Evolutionary conservation across 2,329 filamentous ascomycete species (phyloP), one percentile per base, ranked within the genome.

Genomic region (Penicillium sp.): DNA sequence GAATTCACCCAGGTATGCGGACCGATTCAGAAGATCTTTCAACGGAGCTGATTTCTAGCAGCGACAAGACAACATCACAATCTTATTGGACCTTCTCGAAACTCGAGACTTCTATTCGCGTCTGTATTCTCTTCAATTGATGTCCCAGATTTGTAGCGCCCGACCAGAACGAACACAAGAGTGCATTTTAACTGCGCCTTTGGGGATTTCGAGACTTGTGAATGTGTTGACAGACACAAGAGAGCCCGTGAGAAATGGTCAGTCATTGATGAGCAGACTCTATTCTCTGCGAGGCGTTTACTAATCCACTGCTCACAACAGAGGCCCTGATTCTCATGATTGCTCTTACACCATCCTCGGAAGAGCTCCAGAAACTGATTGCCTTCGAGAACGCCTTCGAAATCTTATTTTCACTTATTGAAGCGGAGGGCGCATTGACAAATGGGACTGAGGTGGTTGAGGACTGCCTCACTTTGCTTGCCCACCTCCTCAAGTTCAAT

Each of bases 381-480:
- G 93, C 90, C 0, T 97, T 96, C 57, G 90, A 96, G 62, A 91
- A 89, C 75, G 88, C 90, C 0, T 97, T 96, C 60, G 89, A 93
- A 52, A 83, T 85, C 38, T 75, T 94, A 26, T 96, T 97, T 65
- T 77, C 77, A 39, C 84, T 97, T 45, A 87, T 98, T 45, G 80
- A 85, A 55, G 75, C 78, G 0, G 93, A 98, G 61, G 93, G 93
- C 0, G 86, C 85, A 2, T 73, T 98, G 39, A 78, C 78, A 4
- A 84, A 94, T 58, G 93, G 93, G 12, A 89, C 88, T 37, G 85
- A 91, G 52, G 81, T 88, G 9, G 87, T 96, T 3, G 91, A 97
- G 68, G 93, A 98, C 67, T 96, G 90, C 59, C 75, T 98, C 18
- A 91, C 93, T 48, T 76, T 98, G 45, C 75, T 97, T 42, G 89